phyloP scores from a whole-genome alignment of 2,329 filamentous ascomycete species.

The Monilinia fructigena region DNA sequence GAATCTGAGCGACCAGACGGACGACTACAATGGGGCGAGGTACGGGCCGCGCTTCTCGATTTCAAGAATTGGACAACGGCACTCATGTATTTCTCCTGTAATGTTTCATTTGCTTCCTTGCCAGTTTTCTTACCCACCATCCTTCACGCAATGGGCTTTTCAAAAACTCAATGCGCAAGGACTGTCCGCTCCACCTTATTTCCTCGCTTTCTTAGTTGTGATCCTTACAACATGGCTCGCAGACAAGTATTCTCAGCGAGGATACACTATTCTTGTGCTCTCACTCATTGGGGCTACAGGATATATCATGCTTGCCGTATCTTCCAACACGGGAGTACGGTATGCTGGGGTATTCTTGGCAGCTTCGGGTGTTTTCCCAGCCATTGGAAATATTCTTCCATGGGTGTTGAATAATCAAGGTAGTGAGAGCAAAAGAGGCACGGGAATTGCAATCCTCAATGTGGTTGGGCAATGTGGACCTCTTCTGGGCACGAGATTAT shows the following conservation, averaged over 20 bases:
- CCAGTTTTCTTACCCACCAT: slow-evolving; percentile 65
- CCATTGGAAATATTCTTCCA: slow-evolving; percentile 68
- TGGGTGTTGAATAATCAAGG: slow-evolving; percentile 71
- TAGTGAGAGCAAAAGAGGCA: slow-evolving; percentile 64
- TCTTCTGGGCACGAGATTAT: slow-evolving; percentile 62
- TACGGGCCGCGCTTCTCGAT: slow-evolving; percentile 48
- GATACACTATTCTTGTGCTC: slow-evolving; percentile 55
- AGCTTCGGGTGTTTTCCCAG: slow-evolving; percentile 63
- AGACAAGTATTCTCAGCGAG: slow-evolving; percentile 66
- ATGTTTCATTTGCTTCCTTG: slow-evolving; percentile 64
- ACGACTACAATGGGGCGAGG: slow-evolving; percentile 47
- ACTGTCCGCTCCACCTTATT: slow-evolving; percentile 68
- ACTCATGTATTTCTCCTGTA: slow-evolving; percentile 59
- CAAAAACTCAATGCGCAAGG: slow-evolving; percentile 65
- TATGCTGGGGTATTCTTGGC: slow-evolving; percentile 53
- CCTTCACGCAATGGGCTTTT: slow-evolving; percentile 67
- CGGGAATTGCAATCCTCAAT: slow-evolving; percentile 64
- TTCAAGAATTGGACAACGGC: slow-evolving; percentile 42
- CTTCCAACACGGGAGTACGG: slow-evolving; percentile 46
- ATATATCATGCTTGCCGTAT: slow-evolving; percentile 59
- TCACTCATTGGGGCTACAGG: slow-evolving; percentile 60
- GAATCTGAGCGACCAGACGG: slow-evolving; percentile 49
- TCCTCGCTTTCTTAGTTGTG: slow-evolving; percentile 63
- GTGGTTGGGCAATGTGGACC: slow-evolving; percentile 65
- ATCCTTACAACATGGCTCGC: slow-evolving; percentile 61